These are phyloP conservation scores for Durotheca rogersii DNA, from an alignment of 495 filamentous ascomycete species.

Conservation along the genomic window DNA sequence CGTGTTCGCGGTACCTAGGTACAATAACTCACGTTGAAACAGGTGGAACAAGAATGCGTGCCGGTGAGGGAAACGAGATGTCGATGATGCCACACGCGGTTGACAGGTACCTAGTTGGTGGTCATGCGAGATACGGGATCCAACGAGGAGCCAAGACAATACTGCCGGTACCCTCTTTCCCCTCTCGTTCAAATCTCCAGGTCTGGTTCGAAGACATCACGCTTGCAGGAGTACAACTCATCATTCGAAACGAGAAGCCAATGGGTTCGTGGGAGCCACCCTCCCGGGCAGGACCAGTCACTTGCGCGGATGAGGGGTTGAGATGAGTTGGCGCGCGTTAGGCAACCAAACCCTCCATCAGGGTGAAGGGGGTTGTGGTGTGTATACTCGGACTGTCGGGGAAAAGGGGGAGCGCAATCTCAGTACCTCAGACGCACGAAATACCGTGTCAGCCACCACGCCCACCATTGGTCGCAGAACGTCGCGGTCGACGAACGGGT, in stretches of 20 bases:
- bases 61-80: background rate
- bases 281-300: slow-evolving; percentile 23
- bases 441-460: too few relatives aligned
- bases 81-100: too few relatives aligned
- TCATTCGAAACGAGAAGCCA: slow-evolving; percentile 26
- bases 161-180: background rate
- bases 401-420: too few relatives aligned
- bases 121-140: background rate
- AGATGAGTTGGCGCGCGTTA: slow-evolving; percentile 32
- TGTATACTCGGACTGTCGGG: too few relatives aligned
- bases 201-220: slow-evolving; percentile 14
- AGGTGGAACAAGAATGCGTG: slow-evolving; percentile 9
- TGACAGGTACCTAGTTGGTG: background rate
- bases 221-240: slow-evolving; percentile 30
- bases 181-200: slow-evolving; percentile 8
- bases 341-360: slow-evolving; percentile 25
- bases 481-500: too few relatives aligned
- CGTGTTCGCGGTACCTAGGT: slow-evolving; percentile 29
- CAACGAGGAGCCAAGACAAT: background rate
- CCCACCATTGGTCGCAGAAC: too few relatives aligned
- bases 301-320: slow-evolving; percentile 13
- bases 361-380: too few relatives aligned
- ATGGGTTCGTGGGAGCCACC: slow-evolving; percentile 24
- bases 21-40: slow-evolving; percentile 16
- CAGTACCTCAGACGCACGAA: too few relatives aligned